These are phyloP conservation scores for Sutorius australiensis DNA, from an alignment of 768 basidiomycete genomes.

Conservation along the genomic window DNA sequence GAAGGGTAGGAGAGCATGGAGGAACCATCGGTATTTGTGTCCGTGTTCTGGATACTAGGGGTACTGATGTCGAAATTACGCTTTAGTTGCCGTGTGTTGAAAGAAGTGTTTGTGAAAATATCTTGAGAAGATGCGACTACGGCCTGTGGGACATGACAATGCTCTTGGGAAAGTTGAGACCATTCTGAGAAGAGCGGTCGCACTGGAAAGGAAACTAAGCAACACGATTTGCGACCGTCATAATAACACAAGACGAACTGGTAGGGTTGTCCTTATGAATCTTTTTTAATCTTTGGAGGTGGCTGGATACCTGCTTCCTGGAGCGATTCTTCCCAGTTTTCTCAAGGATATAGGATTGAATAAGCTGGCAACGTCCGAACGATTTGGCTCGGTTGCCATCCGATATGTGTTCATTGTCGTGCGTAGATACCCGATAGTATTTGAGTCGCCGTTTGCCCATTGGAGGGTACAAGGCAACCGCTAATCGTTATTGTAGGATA, in stretches of 20 bases:
- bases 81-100: slow-evolving; percentile 10
- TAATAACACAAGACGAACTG: slow-evolving; percentile 23
- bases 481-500: slow-evolving; percentile 18
- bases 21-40: background rate
- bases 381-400: slow-evolving; percentile 21
- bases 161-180: slow-evolving; percentile 12
- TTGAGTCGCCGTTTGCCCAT: slow-evolving; percentile 36
- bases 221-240: background rate
- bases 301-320: slow-evolving; percentile 39
- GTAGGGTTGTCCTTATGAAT: slow-evolving; percentile 30
- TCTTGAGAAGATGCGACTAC: slow-evolving; percentile 9
- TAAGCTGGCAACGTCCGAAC: slow-evolving; percentile 39
- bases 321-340: slow-evolving; percentile 38
- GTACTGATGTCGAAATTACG: slow-evolving; percentile 8
- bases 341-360: slow-evolving; percentile 36
- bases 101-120: slow-evolving; percentile 4
- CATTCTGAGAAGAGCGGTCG: slow-evolving; percentile 25
- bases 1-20: slow-evolving; percentile 5
- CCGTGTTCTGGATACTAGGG: slow-evolving; percentile 5
- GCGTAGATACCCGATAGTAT: slow-evolving; percentile 26
- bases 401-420: slow-evolving; percentile 10
- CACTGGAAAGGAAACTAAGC: slow-evolving; percentile 15
- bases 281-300: slow-evolving; percentile 37
- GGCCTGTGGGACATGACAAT: slow-evolving; percentile 2
- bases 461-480: slow-evolving; percentile 31